Evolutionary conservation across 345 rosid species (phyloP).

Genomic region (Corymbia maculata): DNA sequence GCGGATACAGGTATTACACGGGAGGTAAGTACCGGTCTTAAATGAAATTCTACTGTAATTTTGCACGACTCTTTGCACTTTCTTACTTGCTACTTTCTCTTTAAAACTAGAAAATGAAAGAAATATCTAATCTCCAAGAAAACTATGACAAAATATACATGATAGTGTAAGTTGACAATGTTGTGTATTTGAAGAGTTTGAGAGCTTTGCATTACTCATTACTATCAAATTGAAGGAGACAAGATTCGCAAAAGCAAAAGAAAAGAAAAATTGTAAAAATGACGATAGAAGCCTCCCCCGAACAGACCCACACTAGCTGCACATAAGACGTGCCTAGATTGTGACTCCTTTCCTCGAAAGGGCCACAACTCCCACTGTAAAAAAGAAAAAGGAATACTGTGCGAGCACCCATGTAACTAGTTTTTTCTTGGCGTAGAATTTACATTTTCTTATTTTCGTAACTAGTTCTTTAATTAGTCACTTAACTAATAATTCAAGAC

Average conservation of each 20-base stretch:
- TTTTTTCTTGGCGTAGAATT: not conserved
- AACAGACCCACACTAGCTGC: too few relatives aligned
- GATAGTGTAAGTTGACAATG: not conserved
- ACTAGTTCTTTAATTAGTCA: not conserved
- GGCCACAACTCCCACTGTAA: not conserved
- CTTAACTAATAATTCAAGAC: not conserved
- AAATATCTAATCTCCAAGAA: not conserved
- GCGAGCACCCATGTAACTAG: not conserved
- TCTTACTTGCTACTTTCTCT: not conserved
- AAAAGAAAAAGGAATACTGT: too few relatives aligned
- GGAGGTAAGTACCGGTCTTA: not conserved
- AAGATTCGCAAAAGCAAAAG: too few relatives aligned
- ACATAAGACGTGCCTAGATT: too few relatives aligned
- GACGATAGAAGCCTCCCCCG: too few relatives aligned
- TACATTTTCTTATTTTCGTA: not conserved
- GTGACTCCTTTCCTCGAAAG: not conserved
- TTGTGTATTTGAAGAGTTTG: too few relatives aligned
- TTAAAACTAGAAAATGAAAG: not conserved
- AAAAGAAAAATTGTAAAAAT: too few relatives aligned
- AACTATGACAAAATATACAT: not conserved
- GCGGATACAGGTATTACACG: fast-evolving
- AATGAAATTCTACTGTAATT: not conserved
- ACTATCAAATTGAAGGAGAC: too few relatives aligned
- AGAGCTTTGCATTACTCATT: too few relatives aligned
- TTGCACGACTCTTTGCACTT: too few relatives aligned